Percentiles rank a stretch among this genome's conserved stretches.
Evolutionary conservation across 352 stramenopile species (phyloP).

Genomic region (Phytophthora litchii): DNA sequence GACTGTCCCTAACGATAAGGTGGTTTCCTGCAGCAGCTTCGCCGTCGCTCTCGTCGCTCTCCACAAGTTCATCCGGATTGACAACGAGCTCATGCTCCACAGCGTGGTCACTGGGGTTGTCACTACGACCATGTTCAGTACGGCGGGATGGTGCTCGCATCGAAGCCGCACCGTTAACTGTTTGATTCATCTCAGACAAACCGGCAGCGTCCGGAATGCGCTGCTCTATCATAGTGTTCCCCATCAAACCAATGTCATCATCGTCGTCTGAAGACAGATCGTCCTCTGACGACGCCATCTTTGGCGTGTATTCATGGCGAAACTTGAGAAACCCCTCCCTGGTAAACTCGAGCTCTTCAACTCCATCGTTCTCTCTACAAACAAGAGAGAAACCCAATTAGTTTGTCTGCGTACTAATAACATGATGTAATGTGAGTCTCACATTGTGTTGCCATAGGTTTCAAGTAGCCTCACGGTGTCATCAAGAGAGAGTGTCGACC

Average conservation of each 20-base stretch:
- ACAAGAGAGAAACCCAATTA: not conserved
- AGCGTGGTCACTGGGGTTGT: conserved; percentile 24
- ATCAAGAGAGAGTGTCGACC: conserved; percentile 38
- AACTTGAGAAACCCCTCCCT: conserved; percentile 62
- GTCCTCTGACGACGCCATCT: conserved; percentile 33
- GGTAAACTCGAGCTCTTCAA: conserved; percentile 43
- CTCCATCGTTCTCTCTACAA: conserved; percentile 22
- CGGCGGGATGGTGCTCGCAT: conserved; percentile 21
- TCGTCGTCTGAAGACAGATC: conserved; percentile 43
- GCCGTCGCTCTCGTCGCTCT: conserved; percentile 34
- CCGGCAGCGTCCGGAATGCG: conserved; percentile 1
- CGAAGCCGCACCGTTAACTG: conserved; percentile 1
- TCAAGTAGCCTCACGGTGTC: conserved; percentile 67
- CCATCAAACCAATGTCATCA: conserved; percentile 29
- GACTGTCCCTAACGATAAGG: not conserved
- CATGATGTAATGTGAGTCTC: not conserved
- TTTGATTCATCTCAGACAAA: not conserved
- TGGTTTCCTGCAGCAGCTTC: conserved; percentile 9
- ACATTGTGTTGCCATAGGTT: conserved; percentile 47
- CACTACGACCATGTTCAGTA: conserved; percentile 11
- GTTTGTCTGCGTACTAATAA: not conserved
- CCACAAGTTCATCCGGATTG: conserved; percentile 34
- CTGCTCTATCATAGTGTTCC: conserved; percentile 2
- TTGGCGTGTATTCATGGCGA: conserved; percentile 49
- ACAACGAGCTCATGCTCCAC: conserved; percentile 30